Evolutionary conservation across 75 land plant genomes (phyloP), one percentile per base, ranked within the genome.

Genomic region (Picea glauca): DNA sequence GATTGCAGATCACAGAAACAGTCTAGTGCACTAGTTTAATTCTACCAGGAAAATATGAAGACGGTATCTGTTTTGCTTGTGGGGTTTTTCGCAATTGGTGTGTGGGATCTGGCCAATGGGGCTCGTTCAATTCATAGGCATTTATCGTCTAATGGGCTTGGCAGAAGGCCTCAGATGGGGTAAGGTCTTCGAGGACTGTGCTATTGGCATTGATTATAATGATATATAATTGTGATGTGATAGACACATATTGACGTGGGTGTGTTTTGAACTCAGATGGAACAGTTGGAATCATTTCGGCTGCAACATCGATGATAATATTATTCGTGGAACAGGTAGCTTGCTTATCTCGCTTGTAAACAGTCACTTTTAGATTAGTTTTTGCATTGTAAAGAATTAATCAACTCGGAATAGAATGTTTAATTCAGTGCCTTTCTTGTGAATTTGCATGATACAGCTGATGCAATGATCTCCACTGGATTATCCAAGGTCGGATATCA

Each of bases 281-380:
- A 95, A 91, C 63, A 95, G 96, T 78, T 95, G 98, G 96, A 95
- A 95, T 83, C 90, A 84, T 64, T 95, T 93, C 76, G 76, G 73
- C 12, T 95, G 98, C 63, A 67, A 74, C 12, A 83, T 95, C 33
- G 81, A 90, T 78, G 98, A 93, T 80, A 85, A 81, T 6, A 58
- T 91, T 35, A 82, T 95, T n/a, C 86, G 78, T 62, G 86, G 90
- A 75, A 93, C 98, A 76, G 98, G 97, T 92, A 79, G 64, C 20
- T 60, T 79, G 21, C 12, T 64, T 79, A 20, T 40, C 5, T 50
- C 12, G 11, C 56, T 50, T 50, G 56, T 50, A 50, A 50, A 50
- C 1, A 50, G 12, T 50, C 50, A 46, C 4, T 9, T 70, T 70
- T 5, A 5, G 18, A 32, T 0, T 12, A 5, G 17, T 9, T 26